Conservation (phyloP, 75 land plant species). For the Cupressus sempervirens region DNA sequence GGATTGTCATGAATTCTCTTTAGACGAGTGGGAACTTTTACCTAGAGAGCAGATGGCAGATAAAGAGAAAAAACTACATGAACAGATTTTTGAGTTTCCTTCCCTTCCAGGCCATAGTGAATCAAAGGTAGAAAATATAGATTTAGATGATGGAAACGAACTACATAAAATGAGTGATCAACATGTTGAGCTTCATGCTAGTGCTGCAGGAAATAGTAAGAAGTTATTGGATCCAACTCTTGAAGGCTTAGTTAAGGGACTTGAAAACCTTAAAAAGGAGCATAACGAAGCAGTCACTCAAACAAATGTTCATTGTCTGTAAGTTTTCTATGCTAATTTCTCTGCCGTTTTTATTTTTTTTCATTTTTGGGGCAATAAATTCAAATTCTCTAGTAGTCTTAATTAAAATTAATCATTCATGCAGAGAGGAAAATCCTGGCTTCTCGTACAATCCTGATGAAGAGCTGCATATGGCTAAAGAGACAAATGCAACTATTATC, state of each 20-base stretch:
- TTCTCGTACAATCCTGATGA: conserved; percentile 96
- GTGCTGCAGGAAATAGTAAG: not conserved
- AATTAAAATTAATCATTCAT: not conserved
- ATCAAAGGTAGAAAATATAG: conserved; percentile 1
- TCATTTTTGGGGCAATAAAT: not conserved
- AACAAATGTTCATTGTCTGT: not conserved
- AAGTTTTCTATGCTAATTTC: not conserved
- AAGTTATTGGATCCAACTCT: conserved; percentile 2
- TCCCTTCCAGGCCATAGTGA: not conserved
- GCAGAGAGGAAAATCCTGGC: conserved; percentile 81
- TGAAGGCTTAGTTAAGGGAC: not conserved
- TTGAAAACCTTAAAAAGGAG: not conserved
- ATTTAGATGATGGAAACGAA: not conserved
- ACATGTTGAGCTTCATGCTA: conserved; percentile 4
- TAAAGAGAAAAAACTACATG: not conserved
- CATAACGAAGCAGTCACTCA: not conserved
- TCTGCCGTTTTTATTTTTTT: not conserved
- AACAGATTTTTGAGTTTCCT: not conserved
- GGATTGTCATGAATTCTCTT: not conserved
- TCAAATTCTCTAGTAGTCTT: not conserved
- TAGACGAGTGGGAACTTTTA: conserved; percentile 11
- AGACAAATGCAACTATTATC: conserved; percentile 67
- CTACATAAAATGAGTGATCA: not conserved
- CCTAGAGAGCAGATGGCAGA: not conserved
- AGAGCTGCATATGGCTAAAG: conserved; percentile 80